Base-by-base conservation (phyloP, 2,329 filamentous ascomycete species). In the Paraphoma sp. region DNA sequence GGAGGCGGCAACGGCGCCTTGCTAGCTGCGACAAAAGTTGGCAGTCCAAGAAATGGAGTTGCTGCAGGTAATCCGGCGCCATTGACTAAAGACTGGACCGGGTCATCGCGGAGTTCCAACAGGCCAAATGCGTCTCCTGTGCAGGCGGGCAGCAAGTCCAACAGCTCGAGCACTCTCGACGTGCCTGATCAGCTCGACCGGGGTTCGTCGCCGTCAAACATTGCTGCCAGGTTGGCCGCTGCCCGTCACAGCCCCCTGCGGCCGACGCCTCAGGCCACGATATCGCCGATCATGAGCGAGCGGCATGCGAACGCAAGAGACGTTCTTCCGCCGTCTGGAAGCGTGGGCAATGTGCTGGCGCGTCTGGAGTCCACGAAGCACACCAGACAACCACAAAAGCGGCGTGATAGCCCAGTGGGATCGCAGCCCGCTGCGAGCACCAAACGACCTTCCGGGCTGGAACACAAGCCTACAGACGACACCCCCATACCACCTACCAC, bases 221-320 rank as follows among this genome's bases (percentile, higher is more conserved):
- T 88, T 59, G 87, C 87, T 11, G 86, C 86, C 11, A 85, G 82
- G 30, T 75, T 87, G 28, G 87, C 86, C 2, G 88, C 87, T 17
- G 87, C 86, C 53, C 80, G 88, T 70, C 84, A 86, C 14, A 82
- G 80, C 28, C 86, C 85, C 17, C 58, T 69, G 56, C 70, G 63
- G 50, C 70, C 71, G 7, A 49, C 57, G 11, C 47, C 63, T 16
- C 64, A 67, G 40, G 49, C 56, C 17, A 36, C 47, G 38, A 52
- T 48, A 9, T 55, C 55, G 8, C 16, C 45, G 36, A 53, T 57
- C 42, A 62, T 66, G 57, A 62, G 63, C 33, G 70, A 72, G 38
- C 60, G 56, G 17, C 59, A 69, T 18, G 56, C 57, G 16, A 60
- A 71, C 31, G 71, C 72, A 48, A 53, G 62, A 44, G 71, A 76